Percentiles rank a stretch among this genome's conserved stretches.
Conservation (phyloP, 495 filamentous ascomycete species). For the Penicillium goetzii region DNA sequence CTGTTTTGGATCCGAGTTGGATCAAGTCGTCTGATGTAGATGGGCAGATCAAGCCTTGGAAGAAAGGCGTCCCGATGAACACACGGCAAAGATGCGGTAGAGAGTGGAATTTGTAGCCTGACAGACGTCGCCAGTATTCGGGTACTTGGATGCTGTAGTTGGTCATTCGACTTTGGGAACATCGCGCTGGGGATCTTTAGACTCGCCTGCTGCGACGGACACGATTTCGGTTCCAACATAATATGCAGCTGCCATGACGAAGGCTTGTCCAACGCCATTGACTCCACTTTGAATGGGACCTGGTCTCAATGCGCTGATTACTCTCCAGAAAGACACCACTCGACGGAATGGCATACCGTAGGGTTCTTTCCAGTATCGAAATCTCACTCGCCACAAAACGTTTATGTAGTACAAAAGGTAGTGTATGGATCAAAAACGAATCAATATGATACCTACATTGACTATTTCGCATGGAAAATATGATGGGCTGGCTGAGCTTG, state of each 20-base stretch:
- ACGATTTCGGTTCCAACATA: conserved; percentile 15
- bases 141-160: too few relatives aligned
- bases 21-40: not conserved
- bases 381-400: too few relatives aligned
- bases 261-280: not conserved
- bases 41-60: not conserved
- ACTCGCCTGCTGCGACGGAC: conserved; percentile 14
- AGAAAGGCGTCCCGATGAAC: not conserved
- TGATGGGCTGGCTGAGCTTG: too few relatives aligned
- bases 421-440: too few relatives aligned
- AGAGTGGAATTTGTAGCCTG: not conserved
- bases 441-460: not conserved
- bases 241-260: conserved; percentile 11
- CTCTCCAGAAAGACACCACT: not conserved
- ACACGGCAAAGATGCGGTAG: not conserved
- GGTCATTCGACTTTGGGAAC: not conserved
- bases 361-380: not conserved
- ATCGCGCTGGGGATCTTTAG: conserved; percentile 8
- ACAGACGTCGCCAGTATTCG: not conserved
- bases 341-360: not conserved
- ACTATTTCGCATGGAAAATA: not conserved
- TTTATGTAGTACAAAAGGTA: too few relatives aligned
- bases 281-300: not conserved
- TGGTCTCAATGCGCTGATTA: not conserved
- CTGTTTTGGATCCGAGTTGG: not conserved